A percentile compares a stretch with the other conserved stretches of the same genome.
Conservation (phyloP, 441 rosid species). For the Dalechampia spathulata region DNA sequence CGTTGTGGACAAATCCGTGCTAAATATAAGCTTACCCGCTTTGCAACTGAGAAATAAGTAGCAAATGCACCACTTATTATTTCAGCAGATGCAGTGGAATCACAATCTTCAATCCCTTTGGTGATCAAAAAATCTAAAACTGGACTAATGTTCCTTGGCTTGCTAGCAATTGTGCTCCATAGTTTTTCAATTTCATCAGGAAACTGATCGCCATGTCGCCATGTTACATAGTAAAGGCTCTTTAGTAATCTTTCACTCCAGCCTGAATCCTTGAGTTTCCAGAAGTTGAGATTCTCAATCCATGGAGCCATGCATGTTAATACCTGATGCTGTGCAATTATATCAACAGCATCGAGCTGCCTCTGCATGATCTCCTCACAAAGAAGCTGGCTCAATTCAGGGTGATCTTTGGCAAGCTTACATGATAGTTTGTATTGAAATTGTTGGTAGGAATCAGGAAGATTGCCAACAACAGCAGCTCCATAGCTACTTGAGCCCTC, state of each 20-base stretch:
- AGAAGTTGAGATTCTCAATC: conserved; percentile 98
- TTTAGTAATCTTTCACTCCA: conserved; percentile 96
- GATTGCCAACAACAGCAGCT: conserved; percentile 99
- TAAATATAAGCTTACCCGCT: conserved; percentile 88
- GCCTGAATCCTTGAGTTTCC: conserved; percentile 99
- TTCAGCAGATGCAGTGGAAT: conserved; percentile 99
- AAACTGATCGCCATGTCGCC: conserved; percentile 99
- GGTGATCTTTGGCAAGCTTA: conserved; percentile 98
- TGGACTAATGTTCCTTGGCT: conserved; percentile 93
- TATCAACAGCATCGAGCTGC: conserved; percentile 99
- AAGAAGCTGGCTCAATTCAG: conserved; percentile 92
- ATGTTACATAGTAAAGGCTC: conserved; percentile 96
- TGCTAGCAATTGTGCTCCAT: conserved; percentile 99
- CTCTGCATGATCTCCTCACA: conserved; percentile 99
- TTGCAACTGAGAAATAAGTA: conserved; percentile 97
- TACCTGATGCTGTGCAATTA: conserved; percentile 99
- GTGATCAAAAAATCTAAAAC: conserved; percentile 96
- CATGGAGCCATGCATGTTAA: conserved; percentile 99
- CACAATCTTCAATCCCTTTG: conserved; percentile 98
- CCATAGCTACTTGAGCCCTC: conserved; percentile 91
- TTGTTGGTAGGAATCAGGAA: conserved; percentile 98
- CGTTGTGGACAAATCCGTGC: conserved; percentile 98
- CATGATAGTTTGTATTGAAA: conserved; percentile 97
- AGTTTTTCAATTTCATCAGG: conserved; percentile 99
- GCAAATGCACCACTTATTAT: conserved; percentile 99